Percentiles rank a stretch among this genome's conserved stretches.
These are phyloP conservation scores for Carex kokanica DNA, from an alignment of 176 grass and related monocot species.

Conservation along the genomic window DNA sequence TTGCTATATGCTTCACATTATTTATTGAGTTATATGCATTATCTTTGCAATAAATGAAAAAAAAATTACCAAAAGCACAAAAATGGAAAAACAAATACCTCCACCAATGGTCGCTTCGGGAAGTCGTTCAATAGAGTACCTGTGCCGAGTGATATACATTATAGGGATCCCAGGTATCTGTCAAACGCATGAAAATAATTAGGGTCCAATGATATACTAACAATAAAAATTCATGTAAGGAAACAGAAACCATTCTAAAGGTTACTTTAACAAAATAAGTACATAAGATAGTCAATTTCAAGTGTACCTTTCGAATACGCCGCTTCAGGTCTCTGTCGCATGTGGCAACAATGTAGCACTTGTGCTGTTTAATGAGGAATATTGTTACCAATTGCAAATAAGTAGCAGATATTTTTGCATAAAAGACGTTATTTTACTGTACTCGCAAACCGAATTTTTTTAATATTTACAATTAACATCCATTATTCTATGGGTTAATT, in stretches of 20 bases:
- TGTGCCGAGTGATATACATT: slow-evolving; percentile 78
- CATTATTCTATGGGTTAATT: not conserved
- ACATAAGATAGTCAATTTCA: not conserved
- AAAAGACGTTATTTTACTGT: not conserved
- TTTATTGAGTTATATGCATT: not conserved
- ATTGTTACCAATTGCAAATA: not conserved
- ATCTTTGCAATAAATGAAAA: not conserved
- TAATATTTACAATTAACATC: slow-evolving; percentile 5
- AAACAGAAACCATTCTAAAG: not conserved
- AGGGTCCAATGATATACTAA: not conserved
- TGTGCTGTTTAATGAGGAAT: slow-evolving; percentile 52
- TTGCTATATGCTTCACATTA: not conserved
- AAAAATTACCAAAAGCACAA: not conserved
- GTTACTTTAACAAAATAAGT: not conserved
- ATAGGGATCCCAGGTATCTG: slow-evolving; percentile 87
- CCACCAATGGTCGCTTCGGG: slow-evolving; percentile 90
- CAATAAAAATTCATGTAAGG: not conserved
- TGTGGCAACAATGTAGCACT: slow-evolving; percentile 87
- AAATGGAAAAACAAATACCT: slow-evolving; percentile 35
- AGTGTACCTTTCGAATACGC: slow-evolving; percentile 78
- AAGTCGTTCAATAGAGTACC: slow-evolving; percentile 75
- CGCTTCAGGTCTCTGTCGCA: slow-evolving; percentile 87
- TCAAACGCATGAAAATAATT: slow-evolving; percentile 11
- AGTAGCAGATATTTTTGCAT: not conserved
- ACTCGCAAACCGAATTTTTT: not conserved